Evolutionary conservation across 2,329 filamentous ascomycete species (phyloP).

Genomic region (Neofusicoccum cordaticola): DNA sequence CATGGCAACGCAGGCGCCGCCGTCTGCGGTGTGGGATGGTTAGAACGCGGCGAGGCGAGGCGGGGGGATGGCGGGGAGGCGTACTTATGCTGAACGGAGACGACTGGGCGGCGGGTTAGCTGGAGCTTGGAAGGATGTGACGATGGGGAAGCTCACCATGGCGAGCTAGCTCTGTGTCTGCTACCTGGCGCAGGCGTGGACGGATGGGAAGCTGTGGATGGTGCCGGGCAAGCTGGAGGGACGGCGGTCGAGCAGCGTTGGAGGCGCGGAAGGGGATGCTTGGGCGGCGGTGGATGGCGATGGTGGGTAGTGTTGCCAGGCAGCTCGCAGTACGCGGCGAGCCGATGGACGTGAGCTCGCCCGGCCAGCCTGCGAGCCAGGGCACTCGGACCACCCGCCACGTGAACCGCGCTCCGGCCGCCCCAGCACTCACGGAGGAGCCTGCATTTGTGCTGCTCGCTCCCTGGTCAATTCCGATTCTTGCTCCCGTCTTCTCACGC

Average conservation of each 20-base stretch:
- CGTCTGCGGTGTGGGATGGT: constrained; percentile 52
- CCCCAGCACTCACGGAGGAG: no score
- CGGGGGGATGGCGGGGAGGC: constrained; percentile 29
- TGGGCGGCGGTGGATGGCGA: constrained; percentile 19
- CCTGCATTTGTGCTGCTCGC: no score
- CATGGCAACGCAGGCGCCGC: constrained; percentile 97
- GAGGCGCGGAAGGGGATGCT: constrained; percentile 17
- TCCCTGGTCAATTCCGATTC: no score
- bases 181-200: neutral
- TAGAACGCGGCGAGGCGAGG: constrained; percentile 15
- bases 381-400: constrained; percentile 3
- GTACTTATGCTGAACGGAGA: constrained; percentile 95
- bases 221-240: neutral
- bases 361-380: neutral
- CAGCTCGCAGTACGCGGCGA: constrained; percentile 12
- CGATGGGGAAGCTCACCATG: constrained; percentile 38
- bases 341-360: constrained; percentile 8
- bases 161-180: constrained; percentile 21
- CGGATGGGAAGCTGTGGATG: neutral
- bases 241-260: constrained; percentile 9
- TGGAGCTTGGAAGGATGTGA: constrained; percentile 18
- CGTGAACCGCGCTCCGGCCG: neutral
- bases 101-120: constrained; percentile 55
- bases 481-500: no score
- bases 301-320: constrained; percentile 14